phyloP scores from a whole-genome alignment of 371 early-diverging fungal species.

The Mortierella sp. region DNA sequence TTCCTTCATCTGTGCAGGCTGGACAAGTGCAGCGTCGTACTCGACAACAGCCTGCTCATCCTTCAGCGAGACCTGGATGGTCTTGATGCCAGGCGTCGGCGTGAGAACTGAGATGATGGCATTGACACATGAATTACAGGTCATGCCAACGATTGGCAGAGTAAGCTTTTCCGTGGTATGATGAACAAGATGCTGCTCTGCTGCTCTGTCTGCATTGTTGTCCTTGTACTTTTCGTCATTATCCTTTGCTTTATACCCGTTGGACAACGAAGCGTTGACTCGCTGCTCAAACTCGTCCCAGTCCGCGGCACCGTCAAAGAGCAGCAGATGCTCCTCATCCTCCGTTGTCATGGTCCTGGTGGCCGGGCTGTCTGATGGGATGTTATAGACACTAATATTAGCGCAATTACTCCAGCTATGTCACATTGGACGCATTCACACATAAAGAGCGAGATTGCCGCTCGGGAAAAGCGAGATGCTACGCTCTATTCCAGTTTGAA shows the following conservation, averaged over 20 bases:
- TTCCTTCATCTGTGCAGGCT: slow-evolving; percentile 43
- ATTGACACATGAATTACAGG: slow-evolving; percentile 86
- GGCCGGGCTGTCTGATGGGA: no score
- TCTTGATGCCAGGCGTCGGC: slow-evolving; percentile 57
- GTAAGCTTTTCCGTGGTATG: neutral
- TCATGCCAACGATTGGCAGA: slow-evolving; percentile 82
- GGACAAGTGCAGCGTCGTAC: slow-evolving; percentile 44
- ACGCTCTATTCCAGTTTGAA: no score
- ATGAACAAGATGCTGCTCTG: slow-evolving; percentile 1
- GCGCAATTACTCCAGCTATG: no score
- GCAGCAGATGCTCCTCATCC: slow-evolving; percentile 40
- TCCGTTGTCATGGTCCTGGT: slow-evolving; percentile 17
- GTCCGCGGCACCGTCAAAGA: slow-evolving; percentile 38
- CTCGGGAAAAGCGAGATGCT: no score
- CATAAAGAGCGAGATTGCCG: no score
- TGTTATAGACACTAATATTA: no score
- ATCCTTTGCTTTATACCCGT: no score
- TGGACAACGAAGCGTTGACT: slow-evolving; percentile 32
- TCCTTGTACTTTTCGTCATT: neutral
- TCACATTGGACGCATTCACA: no score
- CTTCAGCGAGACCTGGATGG: slow-evolving; percentile 64
- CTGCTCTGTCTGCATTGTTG: slow-evolving; percentile 9
- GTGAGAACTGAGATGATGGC: slow-evolving; percentile 68
- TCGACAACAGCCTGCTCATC: slow-evolving; percentile 59
- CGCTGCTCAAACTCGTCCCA: slow-evolving; percentile 52